phyloP scores from a whole-genome alignment of 2,329 filamentous ascomycete genomes.

The Cladorrhinum sp. region DNA sequence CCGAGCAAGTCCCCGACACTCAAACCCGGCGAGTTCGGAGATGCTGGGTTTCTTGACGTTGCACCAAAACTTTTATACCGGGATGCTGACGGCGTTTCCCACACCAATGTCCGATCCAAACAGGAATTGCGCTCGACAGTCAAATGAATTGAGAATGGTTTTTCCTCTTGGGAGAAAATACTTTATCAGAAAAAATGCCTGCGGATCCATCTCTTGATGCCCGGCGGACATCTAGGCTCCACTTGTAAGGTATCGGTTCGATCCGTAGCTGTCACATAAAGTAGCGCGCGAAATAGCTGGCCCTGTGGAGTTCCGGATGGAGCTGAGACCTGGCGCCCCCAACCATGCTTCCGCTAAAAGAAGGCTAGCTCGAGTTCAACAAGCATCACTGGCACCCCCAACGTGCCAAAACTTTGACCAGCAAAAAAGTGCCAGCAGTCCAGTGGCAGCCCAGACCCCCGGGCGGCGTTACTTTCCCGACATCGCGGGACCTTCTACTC shows the following conservation, averaged over 20 bases:
- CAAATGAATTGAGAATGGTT: background rate
- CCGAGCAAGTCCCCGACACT: background rate
- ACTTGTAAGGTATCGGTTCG: conserved; percentile 11
- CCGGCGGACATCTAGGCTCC: no score
- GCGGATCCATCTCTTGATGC: no score
- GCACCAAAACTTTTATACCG: background rate
- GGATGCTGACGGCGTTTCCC: background rate
- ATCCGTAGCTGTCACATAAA: conserved; percentile 18
- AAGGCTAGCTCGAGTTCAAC: conserved; percentile 26
- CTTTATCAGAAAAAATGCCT: no score
- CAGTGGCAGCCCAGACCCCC: background rate
- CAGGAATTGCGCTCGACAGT: background rate
- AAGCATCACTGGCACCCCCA: conserved; percentile 28
- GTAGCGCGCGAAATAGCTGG: conserved; percentile 15
- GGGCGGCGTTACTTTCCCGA: conserved; percentile 9
- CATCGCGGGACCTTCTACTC: conserved; percentile 20
- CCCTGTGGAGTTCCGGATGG: conserved; percentile 20
- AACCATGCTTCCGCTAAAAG: conserved; percentile 20
- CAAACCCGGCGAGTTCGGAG: background rate
- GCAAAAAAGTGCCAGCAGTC: conserved; percentile 9
- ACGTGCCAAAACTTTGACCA: conserved; percentile 28
- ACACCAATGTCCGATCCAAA: background rate
- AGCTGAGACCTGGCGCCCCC: conserved; percentile 12
- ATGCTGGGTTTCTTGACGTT: background rate
- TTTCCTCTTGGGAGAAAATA: no score